Base-by-base conservation (phyloP, 805 yeast species). In the Candida khao-thaluensis region DNA sequence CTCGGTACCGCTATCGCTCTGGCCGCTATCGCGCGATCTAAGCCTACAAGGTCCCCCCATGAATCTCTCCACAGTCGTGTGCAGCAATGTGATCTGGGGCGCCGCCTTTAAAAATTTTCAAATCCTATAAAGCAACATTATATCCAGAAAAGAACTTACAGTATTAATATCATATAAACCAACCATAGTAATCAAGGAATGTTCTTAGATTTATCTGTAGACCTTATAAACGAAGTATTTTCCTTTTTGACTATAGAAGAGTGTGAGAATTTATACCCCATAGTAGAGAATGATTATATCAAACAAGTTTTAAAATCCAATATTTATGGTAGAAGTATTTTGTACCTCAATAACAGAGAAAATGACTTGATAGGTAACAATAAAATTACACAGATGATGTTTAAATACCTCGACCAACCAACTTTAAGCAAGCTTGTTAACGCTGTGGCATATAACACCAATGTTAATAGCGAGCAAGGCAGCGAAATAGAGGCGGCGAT, bases 301-400 rank as follows among this genome's bases (percentile, higher is more conserved):
- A 23, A 45, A 17, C 21, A 35, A 11, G 34, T 44, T 3, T 22
- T 44, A 7, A 22, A 26, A 17, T 22, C 31, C 11, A 43, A 42
- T 26, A 42, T 45, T 22, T 48, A 43, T 28, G 52, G 44, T 15
- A 24, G 52, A 15, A 23, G 37, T 32, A 26, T 43, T 14, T 21
- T 48, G 15, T 43, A 39, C 16, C n/a, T 38, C 17, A 42, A 42
- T 14, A 39, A 42, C 17, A 15, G 25, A 16, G 26, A 35, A 10
- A 22, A 12, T 11, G 21, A 32, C 15, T 17, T 34, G n/a, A 17
- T 22, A 2, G 35, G 35, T 4, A 37, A 29, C 6, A 46, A 37
- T 23, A 33, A 31, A 12, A 16, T 29, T 9, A 36, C 38, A 14
- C 26, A 41, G 24, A 24, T 43, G 27, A 25, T 41, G 17, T 37